Evolutionary conservation across 1,284 basidiomycete genomes (phyloP).

Genomic region (Athelia psychrophila): DNA sequence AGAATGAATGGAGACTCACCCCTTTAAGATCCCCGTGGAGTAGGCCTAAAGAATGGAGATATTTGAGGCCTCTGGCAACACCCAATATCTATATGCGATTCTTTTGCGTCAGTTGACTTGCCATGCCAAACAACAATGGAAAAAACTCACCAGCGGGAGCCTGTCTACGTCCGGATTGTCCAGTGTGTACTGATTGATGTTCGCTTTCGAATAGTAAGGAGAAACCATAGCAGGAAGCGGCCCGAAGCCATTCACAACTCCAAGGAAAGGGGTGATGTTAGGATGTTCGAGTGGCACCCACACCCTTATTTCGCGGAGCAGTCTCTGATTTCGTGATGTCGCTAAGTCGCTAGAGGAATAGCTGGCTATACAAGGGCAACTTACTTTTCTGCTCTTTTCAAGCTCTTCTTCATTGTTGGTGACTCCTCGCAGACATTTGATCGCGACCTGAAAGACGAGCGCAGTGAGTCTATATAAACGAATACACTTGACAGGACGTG

Average conservation of each 20-base stretch:
- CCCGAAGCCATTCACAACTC: not conserved
- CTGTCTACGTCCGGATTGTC: constrained; percentile 10
- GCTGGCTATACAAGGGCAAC: too few species aligned
- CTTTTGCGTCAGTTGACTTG: not conserved
- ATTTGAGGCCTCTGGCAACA: constrained; percentile 17
- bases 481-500: not conserved
- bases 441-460: not conserved
- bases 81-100: constrained; percentile 11
- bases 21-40: constrained; percentile 22
- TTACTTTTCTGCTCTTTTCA: not conserved
- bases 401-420: not conserved
- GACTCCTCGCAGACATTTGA: not conserved
- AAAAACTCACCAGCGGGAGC: constrained; percentile 12
- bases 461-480: not conserved
- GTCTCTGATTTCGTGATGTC: not conserved
- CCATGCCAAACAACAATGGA: not conserved
- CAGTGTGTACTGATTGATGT: constrained; percentile 13
- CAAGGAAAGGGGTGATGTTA: not conserved
- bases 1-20: constrained; percentile 7
- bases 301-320: not conserved
- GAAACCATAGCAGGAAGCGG: constrained; percentile 11
- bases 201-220: constrained; percentile 15
- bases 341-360: too few species aligned
- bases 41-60: constrained; percentile 17
- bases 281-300: not conserved